Percentiles rank a stretch among this genome's conserved stretches.
Conservation (phyloP, 148 eudicot species). For the Camellia japonica region DNA sequence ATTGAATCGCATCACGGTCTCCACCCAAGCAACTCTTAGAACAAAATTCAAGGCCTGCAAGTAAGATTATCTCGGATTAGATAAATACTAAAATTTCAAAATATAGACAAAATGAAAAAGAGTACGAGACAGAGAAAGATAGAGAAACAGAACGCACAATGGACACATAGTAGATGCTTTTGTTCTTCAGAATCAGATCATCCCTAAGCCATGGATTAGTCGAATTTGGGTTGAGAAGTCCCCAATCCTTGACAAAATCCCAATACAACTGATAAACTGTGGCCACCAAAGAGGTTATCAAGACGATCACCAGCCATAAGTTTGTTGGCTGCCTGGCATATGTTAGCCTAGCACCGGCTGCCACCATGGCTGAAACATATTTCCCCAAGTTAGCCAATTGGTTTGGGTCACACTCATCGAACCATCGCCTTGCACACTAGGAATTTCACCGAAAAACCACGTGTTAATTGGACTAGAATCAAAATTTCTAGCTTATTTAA, state of each 20-base stretch:
- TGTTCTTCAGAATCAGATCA: slow-evolving; percentile 78
- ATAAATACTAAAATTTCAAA: neutral
- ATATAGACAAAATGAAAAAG: neutral
- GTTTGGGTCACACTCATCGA: slow-evolving; percentile 53
- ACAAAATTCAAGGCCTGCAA: slow-evolving; percentile 69
- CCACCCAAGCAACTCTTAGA: slow-evolving; percentile 84
- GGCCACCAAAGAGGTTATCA: slow-evolving; percentile 71
- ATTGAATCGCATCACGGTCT: slow-evolving; percentile 61
- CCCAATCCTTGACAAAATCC: slow-evolving; percentile 99
- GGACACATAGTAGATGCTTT: slow-evolving; percentile 70
- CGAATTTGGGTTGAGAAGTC: slow-evolving; percentile 61
- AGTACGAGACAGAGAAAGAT: neutral
- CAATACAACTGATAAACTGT: slow-evolving; percentile 89
- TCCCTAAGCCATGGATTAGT: slow-evolving; percentile 82
- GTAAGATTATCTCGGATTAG: neutral
- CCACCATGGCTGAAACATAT: slow-evolving; percentile 96
- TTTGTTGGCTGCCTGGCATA: slow-evolving; percentile 51
- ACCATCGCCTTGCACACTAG: slow-evolving; percentile 94
- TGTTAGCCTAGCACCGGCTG: slow-evolving; percentile 87
- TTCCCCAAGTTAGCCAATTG: slow-evolving; percentile 89
- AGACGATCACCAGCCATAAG: slow-evolving; percentile 55
- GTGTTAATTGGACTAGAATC: neutral
- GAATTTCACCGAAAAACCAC: neutral
- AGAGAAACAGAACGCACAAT: slow-evolving; percentile 50
- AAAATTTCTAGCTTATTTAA: neutral